A percentile compares a stretch with the other conserved stretches of the same genome.
These are phyloP conservation scores for Solanum chacoense DNA, from an alignment of 305 asterid genomes.

Conservation along the genomic window DNA sequence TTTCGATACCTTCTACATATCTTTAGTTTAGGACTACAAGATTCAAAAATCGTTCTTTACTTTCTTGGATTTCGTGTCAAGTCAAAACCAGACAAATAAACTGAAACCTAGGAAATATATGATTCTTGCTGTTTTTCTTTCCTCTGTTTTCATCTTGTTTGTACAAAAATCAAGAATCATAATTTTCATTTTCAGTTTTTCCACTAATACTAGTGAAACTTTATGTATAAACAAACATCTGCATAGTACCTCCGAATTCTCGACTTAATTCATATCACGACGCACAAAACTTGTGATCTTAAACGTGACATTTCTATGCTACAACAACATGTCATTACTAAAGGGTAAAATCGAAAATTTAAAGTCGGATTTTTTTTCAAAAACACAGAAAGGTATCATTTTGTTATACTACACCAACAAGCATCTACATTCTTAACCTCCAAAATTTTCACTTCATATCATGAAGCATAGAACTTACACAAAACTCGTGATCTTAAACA, in stretches of 20 bases:
- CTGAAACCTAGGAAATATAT: not conserved
- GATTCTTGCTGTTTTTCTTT: not conserved
- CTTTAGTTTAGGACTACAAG: not conserved
- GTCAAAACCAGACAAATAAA: not conserved
- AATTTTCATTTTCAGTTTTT: not conserved
- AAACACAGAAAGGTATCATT: not conserved
- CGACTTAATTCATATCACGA: not conserved
- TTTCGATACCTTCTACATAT: not conserved
- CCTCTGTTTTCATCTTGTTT: not conserved
- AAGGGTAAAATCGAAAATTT: not conserved
- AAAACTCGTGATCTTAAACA: not conserved
- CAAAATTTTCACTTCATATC: not conserved
- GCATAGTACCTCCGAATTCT: not conserved
- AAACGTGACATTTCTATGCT: not conserved
- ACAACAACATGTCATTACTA: not conserved
- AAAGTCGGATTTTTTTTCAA: not conserved
- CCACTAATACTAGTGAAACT: not conserved
- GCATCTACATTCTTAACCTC: not conserved
- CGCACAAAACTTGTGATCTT: not conserved
- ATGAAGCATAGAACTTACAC: not conserved
- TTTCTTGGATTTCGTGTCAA: not conserved
- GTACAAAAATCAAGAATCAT: not conserved
- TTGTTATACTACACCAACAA: not conserved
- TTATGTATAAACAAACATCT: not conserved
- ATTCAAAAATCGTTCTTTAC: not conserved